Conservation (phyloP, 257 asterid genomes). For the Solanum pinnatisectum region DNA sequence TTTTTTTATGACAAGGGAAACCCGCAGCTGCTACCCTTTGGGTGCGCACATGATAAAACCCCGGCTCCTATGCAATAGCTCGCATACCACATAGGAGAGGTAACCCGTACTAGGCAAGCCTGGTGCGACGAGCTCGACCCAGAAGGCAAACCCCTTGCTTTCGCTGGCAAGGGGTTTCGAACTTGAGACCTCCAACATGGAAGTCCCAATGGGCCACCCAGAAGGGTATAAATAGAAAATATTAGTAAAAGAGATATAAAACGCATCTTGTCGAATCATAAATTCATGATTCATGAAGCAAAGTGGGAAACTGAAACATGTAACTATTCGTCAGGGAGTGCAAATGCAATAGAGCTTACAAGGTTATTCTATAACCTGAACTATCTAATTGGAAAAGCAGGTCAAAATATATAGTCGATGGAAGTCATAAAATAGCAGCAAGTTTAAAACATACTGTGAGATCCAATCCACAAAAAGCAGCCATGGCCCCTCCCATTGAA, state of each 20-base stretch:
- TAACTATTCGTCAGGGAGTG: background rate
- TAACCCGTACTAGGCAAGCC: background rate
- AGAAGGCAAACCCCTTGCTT: too few species aligned
- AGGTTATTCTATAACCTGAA: background rate
- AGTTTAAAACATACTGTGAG: slow-evolving; percentile 37
- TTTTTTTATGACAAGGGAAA: too few species aligned
- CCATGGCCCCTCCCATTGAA: slow-evolving; percentile 99
- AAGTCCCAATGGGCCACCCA: too few species aligned
- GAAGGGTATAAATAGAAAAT: background rate
- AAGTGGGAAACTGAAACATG: background rate
- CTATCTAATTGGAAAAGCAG: background rate
- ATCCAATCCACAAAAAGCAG: slow-evolving; percentile 89
- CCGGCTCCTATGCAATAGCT: too few species aligned
- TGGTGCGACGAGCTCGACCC: too few species aligned
- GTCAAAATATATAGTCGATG: background rate
- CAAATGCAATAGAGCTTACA: background rate
- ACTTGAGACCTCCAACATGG: too few species aligned
- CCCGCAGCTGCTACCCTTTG: too few species aligned
- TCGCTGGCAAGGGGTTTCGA: too few species aligned
- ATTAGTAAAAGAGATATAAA: background rate
- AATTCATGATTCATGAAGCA: background rate
- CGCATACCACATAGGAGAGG: too few species aligned
- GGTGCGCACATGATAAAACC: too few species aligned
- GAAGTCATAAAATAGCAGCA: background rate
- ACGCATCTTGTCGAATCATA: background rate